Evolutionary conservation across 148 eudicot genomes (phyloP), one percentile per base, ranked within the genome.

Genomic region (Persicaria tinctoria): DNA sequence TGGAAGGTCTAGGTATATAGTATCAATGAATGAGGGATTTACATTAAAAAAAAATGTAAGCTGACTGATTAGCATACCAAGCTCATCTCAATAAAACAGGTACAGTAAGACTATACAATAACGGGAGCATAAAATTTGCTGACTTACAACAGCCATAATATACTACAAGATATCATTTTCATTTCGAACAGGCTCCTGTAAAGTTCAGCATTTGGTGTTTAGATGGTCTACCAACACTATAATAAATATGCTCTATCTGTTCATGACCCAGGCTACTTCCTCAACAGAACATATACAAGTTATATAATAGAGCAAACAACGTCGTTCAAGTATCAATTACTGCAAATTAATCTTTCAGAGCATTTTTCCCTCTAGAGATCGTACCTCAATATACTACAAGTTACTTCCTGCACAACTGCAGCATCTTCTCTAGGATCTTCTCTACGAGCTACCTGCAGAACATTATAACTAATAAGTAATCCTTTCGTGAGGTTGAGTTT

Each of bases 141-240:
- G 53, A 87, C 97, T 78, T 88, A 96, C 99, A 71, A 96, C 80
- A 81, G 97, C 97, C 79, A 82, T 89, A 96, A 96, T 79, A 80
- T 92, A 20, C 23, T 20, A 20, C 68, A 96, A 64, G 74, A 92
- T 89, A 82, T 90, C 97, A 75, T 88, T 88, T 83, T 84, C 90
- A 79, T 82, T 75, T 50, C 76, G 82, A 46, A 96, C 91, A 71
- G 97, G 99, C 82, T 96, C 99, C 97, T 96, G 88, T 64, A 64
- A 64, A 41, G 13, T 57, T 64, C 6, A 64, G 70, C 4, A 64
- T 57, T 57, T 38, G 70, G 47, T 64, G 16, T 38, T 64, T 64
- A 38, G 46, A 64, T 64, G 46, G 38, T 32, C 17, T 0, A 12
- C 12, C 41, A 18, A 60, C 66, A 60, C 10, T 0, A 41, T 56